A percentile compares a stretch with the other conserved stretches of the same genome.
phyloP scores from a whole-genome alignment of 2,329 filamentous ascomycete genomes.

The Penicillium sp. region DNA sequence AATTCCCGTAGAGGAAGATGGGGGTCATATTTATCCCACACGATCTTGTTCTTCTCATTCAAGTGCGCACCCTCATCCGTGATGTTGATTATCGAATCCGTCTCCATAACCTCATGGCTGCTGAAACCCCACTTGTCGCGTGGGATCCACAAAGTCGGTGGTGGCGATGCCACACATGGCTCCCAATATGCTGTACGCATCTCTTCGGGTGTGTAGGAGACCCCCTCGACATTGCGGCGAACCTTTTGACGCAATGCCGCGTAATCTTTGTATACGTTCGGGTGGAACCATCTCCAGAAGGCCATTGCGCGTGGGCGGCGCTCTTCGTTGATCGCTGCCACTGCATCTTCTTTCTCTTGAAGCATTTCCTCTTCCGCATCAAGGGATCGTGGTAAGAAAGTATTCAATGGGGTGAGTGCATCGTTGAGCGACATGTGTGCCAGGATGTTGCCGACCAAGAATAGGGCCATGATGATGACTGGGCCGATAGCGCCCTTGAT shows the following conservation, averaged over 20 bases:
- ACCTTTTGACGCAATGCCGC: constrained; percentile 68
- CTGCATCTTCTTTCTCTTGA: constrained; percentile 37
- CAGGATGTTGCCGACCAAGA: constrained; percentile 71
- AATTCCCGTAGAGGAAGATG: constrained; percentile 57
- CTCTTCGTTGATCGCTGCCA: constrained; percentile 22
- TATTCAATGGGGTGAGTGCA: constrained; percentile 47
- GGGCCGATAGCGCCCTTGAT: constrained; percentile 65
- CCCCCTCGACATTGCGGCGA: constrained; percentile 56
- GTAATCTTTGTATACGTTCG: constrained; percentile 75
- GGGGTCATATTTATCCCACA: constrained; percentile 59
- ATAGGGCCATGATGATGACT: constrained; percentile 71
- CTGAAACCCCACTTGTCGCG: constrained; percentile 72
- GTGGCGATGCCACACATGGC: constrained; percentile 62
- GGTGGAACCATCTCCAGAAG: constrained; percentile 57
- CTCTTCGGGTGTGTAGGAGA: constrained; percentile 62
- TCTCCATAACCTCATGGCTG: constrained; percentile 72
- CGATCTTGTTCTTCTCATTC: constrained; percentile 66
- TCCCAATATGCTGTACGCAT: constrained; percentile 70
- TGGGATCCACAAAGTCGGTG: constrained; percentile 78
- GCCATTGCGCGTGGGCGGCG: constrained; percentile 25
- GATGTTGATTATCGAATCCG: constrained; percentile 68
- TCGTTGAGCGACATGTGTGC: constrained; percentile 63
- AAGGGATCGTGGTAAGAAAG: constrained; percentile 71
- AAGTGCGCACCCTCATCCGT: constrained; percentile 73
- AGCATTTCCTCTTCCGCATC: constrained; percentile 55